phyloP scores from a whole-genome alignment of 225 moss, liverwort and hornwort genomes.

The Physcomitrellopsis africana region DNA sequence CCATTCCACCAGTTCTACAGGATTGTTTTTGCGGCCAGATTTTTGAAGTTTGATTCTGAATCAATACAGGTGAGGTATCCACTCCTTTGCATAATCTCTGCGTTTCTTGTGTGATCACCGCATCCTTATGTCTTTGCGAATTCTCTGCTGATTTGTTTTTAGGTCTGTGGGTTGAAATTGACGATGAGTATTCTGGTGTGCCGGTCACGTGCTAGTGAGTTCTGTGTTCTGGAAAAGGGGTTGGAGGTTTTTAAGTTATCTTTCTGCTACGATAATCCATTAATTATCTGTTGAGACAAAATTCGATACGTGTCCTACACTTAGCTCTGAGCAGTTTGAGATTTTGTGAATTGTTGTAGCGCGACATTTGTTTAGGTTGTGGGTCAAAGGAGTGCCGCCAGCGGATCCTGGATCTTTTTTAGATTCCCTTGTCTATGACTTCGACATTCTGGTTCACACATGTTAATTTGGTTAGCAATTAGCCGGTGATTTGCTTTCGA shows the following conservation, averaged over 20 bases:
- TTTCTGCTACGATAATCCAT: too few relatives aligned
- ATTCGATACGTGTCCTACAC: neutral
- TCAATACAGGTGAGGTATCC: constrained; percentile 2
- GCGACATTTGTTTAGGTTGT: neutral
- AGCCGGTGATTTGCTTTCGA: neutral
- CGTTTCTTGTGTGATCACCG: neutral
- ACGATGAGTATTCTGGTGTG: constrained; percentile 8
- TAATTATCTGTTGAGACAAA: neutral
- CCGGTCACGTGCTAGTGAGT: neutral
- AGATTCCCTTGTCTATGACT: neutral
- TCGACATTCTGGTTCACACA: neutral
- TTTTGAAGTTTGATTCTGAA: neutral
- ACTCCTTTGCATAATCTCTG: neutral
- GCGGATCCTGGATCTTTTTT: constrained; percentile 1
- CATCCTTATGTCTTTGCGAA: neutral
- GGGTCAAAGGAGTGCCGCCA: neutral
- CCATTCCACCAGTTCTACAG: neutral
- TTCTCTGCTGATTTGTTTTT: neutral
- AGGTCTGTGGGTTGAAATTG: neutral
- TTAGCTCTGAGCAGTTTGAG: neutral
- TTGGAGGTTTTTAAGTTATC: neutral
- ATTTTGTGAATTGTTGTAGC: neutral
- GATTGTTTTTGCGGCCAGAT: neutral
- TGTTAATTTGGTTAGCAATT: neutral
- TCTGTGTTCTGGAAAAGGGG: neutral